Percentiles rank a stretch among this genome's conserved stretches.
Conservation (phyloP, 75 land plant genomes). For the Cunninghamia lanceolata region DNA sequence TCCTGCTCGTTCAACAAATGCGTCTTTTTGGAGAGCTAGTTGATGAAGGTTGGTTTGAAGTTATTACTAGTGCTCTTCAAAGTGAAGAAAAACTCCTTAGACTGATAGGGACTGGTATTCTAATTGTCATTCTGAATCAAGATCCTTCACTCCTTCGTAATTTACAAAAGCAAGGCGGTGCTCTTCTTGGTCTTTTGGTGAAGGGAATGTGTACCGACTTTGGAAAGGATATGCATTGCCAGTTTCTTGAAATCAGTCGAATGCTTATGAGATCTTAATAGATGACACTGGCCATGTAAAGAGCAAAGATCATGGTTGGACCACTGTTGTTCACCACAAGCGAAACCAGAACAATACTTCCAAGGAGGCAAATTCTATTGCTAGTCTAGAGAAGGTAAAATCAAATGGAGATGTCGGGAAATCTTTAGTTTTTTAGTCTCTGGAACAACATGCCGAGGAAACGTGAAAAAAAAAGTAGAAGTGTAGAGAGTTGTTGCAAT, state of each 20-base stretch:
- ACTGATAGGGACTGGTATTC: conserved; percentile 89
- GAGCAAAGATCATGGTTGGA: conserved; percentile 63
- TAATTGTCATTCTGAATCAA: conserved; percentile 75
- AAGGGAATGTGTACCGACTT: conserved; percentile 78
- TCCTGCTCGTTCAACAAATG: too few relatives aligned
- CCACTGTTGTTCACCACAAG: conserved; percentile 67
- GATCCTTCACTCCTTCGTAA: conserved; percentile 76
- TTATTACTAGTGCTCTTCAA: conserved; percentile 60
- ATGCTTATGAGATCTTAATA: conserved; percentile 39
- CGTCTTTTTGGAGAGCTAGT: conserved; percentile 55
- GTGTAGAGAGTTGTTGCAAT: conserved; percentile 21
- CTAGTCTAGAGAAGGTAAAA: too few relatives aligned
- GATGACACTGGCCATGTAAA: background rate
- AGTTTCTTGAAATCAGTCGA: conserved; percentile 90
- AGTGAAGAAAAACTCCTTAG: conserved; percentile 76
- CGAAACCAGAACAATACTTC: conserved; percentile 35
- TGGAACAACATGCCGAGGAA: conserved; percentile 67
- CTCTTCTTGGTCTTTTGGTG: conserved; percentile 82
- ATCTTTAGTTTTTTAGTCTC: conserved; percentile 42
- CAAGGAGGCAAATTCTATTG: conserved; percentile 9
- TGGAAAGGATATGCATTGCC: conserved; percentile 86
- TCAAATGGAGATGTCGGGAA: too few relatives aligned
- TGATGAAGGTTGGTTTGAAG: conserved; percentile 85
- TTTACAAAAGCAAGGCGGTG: conserved; percentile 60
- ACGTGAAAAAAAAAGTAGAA: conserved; percentile 31